Percentiles rank a stretch among this genome's conserved stretches.
Conservation (phyloP, 192 early-diverging fungal species). For the Podila epicladia region DNA sequence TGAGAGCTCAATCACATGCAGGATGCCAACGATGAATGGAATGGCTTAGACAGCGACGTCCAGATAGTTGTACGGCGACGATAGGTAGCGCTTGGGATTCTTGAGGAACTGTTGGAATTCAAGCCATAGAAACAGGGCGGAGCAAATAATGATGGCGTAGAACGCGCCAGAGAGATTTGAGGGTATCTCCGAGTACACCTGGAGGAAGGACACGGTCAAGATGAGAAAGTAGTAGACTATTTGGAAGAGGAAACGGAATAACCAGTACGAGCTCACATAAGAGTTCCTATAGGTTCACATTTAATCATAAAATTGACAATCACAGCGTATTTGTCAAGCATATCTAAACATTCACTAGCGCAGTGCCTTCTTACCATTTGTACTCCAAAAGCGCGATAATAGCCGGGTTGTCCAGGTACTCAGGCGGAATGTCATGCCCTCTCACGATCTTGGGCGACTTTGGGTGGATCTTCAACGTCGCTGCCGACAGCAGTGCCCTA, state of each 20-base stretch:
- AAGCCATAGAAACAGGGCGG: slow-evolving; percentile 24
- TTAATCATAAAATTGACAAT: neutral
- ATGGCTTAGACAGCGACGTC: slow-evolving; percentile 5
- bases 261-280: slow-evolving; percentile 28
- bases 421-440: slow-evolving; percentile 1
- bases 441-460: neutral
- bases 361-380: slow-evolving; percentile 20
- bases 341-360: neutral
- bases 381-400: slow-evolving; percentile 21
- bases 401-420: slow-evolving; percentile 27
- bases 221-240: slow-evolving; percentile 12
- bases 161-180: slow-evolving; percentile 7
- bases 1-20: neutral
- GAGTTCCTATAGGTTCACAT: slow-evolving; percentile 18
- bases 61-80: slow-evolving; percentile 14
- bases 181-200: slow-evolving; percentile 12
- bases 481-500: neutral
- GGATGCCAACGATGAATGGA: slow-evolving; percentile 2
- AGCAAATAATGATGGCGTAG: slow-evolving; percentile 14
- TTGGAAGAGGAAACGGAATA: slow-evolving; percentile 30
- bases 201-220: slow-evolving; percentile 8
- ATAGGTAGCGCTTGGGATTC: neutral
- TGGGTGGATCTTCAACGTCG: slow-evolving; percentile 3
- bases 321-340: neutral
- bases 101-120: slow-evolving; percentile 9